Evolutionary conservation across 352 stramenopile species (phyloP).

Genomic region (Globisporangium recalcitrans): DNA sequence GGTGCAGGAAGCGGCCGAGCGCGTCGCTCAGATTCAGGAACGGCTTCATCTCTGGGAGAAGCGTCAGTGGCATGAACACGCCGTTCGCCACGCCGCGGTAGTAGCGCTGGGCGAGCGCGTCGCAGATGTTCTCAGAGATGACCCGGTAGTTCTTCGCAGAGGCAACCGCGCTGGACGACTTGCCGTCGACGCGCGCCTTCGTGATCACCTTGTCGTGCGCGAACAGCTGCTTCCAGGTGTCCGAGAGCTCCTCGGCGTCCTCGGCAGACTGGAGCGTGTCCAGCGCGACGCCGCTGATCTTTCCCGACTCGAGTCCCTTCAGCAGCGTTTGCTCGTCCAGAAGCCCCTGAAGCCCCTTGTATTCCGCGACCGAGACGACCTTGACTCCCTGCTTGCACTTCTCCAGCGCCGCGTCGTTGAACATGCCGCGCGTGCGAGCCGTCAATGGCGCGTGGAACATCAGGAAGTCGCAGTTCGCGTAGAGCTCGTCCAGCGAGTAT

Average conservation of each 20-base stretch:
- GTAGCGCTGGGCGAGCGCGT: slow-evolving; percentile 61
- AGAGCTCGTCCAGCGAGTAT: slow-evolving; percentile 56
- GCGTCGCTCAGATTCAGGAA: slow-evolving; percentile 67
- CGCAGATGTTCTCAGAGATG: slow-evolving; percentile 75
- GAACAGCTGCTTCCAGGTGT: slow-evolving; percentile 62
- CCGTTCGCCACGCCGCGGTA: slow-evolving; percentile 79
- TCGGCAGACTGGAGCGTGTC: slow-evolving; percentile 53
- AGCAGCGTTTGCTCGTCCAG: slow-evolving; percentile 80
- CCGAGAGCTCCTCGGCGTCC: slow-evolving; percentile 21
- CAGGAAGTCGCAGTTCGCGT: slow-evolving; percentile 87
- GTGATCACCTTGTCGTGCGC: slow-evolving; percentile 87
- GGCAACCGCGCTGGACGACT: slow-evolving; percentile 81
- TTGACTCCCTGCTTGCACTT: slow-evolving; percentile 90
- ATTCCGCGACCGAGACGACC: slow-evolving; percentile 81
- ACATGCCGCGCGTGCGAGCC: slow-evolving; percentile 87
- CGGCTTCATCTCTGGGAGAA: slow-evolving; percentile 77
- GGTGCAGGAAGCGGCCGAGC: slow-evolving; percentile 68
- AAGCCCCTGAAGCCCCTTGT: slow-evolving; percentile 63
- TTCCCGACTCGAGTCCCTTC: slow-evolving; percentile 54
- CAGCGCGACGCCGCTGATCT: slow-evolving; percentile 82
- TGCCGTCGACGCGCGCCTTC: slow-evolving; percentile 86
- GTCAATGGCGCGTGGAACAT: slow-evolving; percentile 95
- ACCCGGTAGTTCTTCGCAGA: slow-evolving; percentile 60
- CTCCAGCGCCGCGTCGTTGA: slow-evolving; percentile 68
- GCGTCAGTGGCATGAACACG: slow-evolving; percentile 76